Base-by-base conservation (phyloP, 1,284 basidiomycete species). In the Malassezia arunalokei region DNA sequence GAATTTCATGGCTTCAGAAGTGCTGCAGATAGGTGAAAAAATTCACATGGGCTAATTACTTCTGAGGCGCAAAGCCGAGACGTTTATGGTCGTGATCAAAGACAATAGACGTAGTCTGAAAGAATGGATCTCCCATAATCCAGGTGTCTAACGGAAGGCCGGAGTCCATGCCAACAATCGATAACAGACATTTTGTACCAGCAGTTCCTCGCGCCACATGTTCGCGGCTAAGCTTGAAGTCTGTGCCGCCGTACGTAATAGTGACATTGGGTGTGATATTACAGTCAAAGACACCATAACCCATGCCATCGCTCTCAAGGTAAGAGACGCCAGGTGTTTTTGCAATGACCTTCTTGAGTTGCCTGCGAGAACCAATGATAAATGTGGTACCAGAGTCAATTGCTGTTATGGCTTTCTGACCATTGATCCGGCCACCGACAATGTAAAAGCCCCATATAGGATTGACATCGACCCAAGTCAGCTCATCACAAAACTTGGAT, bases 381-480 rank as follows among this genome's bases (percentile, higher is more conserved):
- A 73, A 51, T 3, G 76, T 74, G n/a, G 79, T 78, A 30, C 79
- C 80, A 31, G 79, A 76, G 65, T 81, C 78, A 57, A 79, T 64
- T 33, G 80, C 77, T n/a, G 79, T 77, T 52, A 77, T 59, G 53
- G 71, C 68, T 15, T 37, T 29, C 17, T 54, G 46, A 30, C 63
- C 60, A 47, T 62, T 66, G 50, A 74, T 61, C 6, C 60, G 54
- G 11, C 62, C 72, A 15, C 8, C 2, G 6, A 40, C 33, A 29
- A 40, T 11, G 71, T 74, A 75, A 63, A 71, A 76, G 43, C 67
- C 66, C 17, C 64, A 48, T 37, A 47, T 57, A 14, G 59, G 55
- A 54, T 71, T 63, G 29, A 73, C 60, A 33, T 54, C 51, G 59
- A 75, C 68, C 71, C 74, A 79, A 49, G 76, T 75, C 47, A 78